Percentiles rank a stretch among this genome's conserved stretches.
phyloP scores from a whole-genome alignment of 176 grass and related monocot species.

The Echinochloa phyllopogon region DNA sequence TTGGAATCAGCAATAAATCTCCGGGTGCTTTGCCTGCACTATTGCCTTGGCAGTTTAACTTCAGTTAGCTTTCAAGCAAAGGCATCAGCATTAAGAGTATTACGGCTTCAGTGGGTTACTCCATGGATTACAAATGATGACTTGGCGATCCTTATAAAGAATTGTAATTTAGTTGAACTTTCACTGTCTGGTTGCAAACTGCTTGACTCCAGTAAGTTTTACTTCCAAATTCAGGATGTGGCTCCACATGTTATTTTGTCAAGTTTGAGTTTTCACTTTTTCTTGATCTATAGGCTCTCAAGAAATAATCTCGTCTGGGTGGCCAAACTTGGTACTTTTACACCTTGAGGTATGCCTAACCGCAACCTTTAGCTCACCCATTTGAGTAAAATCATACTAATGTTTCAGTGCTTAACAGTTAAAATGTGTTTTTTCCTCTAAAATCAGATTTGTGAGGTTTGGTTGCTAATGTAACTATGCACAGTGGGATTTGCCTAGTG shows the following conservation, averaged over 20 bases:
- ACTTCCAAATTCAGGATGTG: constrained; percentile 7
- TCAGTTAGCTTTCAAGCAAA: constrained; percentile 54
- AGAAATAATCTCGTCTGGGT: constrained; percentile 70
- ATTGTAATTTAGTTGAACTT: constrained; percentile 71
- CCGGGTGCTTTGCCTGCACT: constrained; percentile 57
- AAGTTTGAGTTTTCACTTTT: constrained; percentile 3
- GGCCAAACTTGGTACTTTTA: constrained; percentile 70
- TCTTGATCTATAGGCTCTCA: constrained; percentile 52
- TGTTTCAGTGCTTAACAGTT: constrained; percentile 8
- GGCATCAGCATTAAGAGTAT: constrained; percentile 42
- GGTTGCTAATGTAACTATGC: neutral
- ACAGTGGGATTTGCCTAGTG: neutral
- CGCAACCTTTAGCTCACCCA: neutral
- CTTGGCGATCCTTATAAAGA: constrained; percentile 58
- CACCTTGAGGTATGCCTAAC: constrained; percentile 64
- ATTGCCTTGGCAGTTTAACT: constrained; percentile 66
- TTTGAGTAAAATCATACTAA: neutral
- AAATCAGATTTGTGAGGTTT: neutral
- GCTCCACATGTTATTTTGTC: constrained; percentile 4
- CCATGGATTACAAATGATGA: constrained; percentile 85
- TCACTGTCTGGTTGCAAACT: constrained; percentile 78
- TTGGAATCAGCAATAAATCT: constrained; percentile 65
- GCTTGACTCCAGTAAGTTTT: constrained; percentile 74
- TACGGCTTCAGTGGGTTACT: constrained; percentile 72
- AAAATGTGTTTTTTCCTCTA: neutral